phyloP scores from a whole-genome alignment of 148 eudicot species.

The Arbutus unedo region DNA sequence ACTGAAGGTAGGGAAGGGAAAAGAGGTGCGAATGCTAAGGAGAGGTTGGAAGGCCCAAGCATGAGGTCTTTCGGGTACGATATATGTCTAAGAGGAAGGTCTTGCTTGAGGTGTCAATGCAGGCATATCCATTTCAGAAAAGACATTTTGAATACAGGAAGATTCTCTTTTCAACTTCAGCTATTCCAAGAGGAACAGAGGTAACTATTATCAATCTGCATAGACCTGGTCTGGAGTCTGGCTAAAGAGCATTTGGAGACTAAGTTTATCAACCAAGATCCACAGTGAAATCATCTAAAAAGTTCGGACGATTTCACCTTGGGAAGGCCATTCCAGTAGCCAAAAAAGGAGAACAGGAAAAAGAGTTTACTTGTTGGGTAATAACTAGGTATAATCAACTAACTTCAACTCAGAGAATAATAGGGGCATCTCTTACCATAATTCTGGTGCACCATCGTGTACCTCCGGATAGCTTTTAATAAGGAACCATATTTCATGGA shows the following conservation, averaged over 20 bases:
- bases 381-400: background rate
- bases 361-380: background rate
- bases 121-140: background rate
- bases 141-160: background rate
- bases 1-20: background rate
- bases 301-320: background rate
- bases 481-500: constrained; percentile 59
- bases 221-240: background rate
- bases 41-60: background rate
- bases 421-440: constrained; percentile 50
- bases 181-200: background rate
- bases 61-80: background rate
- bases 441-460: constrained; percentile 76
- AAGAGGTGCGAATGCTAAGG: background rate
- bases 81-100: background rate
- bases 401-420: background rate
- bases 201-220: background rate
- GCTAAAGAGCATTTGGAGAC: background rate
- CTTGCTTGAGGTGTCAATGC: background rate
- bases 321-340: background rate
- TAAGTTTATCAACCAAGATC: background rate
- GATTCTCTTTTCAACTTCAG: background rate
- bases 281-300: background rate
- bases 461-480: constrained; percentile 63
- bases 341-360: background rate